Evolutionary conservation across 2,329 filamentous ascomycete species (phyloP).

Genomic region (Penicillium frequentans): DNA sequence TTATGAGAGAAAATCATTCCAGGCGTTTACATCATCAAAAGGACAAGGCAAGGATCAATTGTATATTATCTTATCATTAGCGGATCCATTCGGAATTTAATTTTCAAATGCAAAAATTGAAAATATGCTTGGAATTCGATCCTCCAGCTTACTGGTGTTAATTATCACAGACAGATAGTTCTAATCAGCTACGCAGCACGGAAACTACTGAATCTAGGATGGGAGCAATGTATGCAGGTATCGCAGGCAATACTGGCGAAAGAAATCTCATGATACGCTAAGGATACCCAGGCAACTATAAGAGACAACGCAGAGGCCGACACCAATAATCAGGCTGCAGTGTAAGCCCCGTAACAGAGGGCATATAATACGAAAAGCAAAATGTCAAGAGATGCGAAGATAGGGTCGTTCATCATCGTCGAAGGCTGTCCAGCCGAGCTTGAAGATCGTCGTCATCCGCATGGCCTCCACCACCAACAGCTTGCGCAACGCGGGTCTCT

Average conservation of each 20-base stretch:
- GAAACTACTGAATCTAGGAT: neutral
- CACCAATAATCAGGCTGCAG: neutral
- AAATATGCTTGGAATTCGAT: neutral
- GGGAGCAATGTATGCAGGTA: neutral
- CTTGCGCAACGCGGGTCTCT: slow-evolving; percentile 81
- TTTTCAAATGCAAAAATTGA: neutral
- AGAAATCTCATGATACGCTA: neutral
- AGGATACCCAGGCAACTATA: neutral
- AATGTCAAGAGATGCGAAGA: neutral
- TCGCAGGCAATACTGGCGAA: neutral
- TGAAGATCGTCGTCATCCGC: slow-evolving; percentile 85
- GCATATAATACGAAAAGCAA: neutral
- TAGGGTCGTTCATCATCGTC: slow-evolving; percentile 46
- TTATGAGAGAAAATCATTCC: neutral
- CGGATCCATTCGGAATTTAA: neutral
- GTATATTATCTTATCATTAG: slow-evolving; percentile 1
- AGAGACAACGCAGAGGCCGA: neutral
- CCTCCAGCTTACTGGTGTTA: neutral
- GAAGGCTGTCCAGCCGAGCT: slow-evolving; percentile 84
- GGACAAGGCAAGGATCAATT: neutral
- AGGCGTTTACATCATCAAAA: neutral
- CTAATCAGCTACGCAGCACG: no score
- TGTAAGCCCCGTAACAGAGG: neutral
- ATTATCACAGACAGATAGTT: neutral
- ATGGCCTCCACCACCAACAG: slow-evolving; percentile 61